Base-by-base conservation (phyloP, 352 stramenopile species). In the Globisporangium spiculum region DNA sequence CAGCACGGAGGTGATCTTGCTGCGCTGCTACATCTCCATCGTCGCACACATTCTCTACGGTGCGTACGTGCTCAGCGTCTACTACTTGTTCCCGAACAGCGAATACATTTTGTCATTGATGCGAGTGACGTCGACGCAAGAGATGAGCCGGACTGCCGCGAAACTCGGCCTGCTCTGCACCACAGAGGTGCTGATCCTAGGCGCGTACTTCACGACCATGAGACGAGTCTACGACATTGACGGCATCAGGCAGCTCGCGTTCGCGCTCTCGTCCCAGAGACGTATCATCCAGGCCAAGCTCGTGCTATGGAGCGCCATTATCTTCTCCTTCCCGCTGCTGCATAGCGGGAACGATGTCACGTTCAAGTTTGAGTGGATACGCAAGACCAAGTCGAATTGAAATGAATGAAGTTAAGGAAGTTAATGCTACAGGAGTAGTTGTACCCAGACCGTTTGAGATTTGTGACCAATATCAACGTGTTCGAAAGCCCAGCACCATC, bases 1-100 rank as follows among this genome's bases (percentile, higher is more conserved):
- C 54, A 68, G 76, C 12, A 75, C 69, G 0, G 75, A 81, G 32
- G 68, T 81, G 58, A 65, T 79, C 14, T 27, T 81, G 50, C 68
- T 81, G 7, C 72, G 70, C 26, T 79, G 72, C 12, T 81, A 79
- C 67, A 66, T 70, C 22, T 77, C 72, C 8, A 74, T 79, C 50
- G 65, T 55, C 27, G 71, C 70, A 46, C 70, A 73, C 36, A 4
- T 70, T 4, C 75, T 79, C 44, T 81, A 81, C 53, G 75, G 75
- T 71, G 66, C 24, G 64, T 56, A 38, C 2, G 12, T 24, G 5
- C 26, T 41, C 6, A 24, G 14, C 2, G 62, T 75, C 0, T 77
- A 75, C 0, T 76, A 74, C 56, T 63, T 41, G n/a, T 66, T 76
- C 3, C 69, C 24, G 0, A 80, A 80, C 53, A 68, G 68, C 2